Conservation (phyloP, 345 rosid species). For the Noccaea caerulescens region DNA sequence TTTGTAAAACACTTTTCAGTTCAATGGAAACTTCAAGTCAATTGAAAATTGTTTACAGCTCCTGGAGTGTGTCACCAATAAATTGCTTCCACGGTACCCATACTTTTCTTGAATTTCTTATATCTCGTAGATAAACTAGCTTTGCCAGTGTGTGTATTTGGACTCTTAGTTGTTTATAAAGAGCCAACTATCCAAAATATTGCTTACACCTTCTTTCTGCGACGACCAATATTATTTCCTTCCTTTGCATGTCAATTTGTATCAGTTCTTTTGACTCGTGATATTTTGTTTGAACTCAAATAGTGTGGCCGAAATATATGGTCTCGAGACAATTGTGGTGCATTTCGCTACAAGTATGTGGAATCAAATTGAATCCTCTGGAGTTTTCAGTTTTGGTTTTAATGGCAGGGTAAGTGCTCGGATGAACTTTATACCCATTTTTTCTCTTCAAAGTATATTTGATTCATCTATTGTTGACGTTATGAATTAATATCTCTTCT, state of each 20-base stretch:
- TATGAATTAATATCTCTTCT: slow-evolving; percentile 26
- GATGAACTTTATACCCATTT: slow-evolving; percentile 13
- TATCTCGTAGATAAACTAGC: slow-evolving; percentile 18
- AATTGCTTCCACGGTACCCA: slow-evolving; percentile 78
- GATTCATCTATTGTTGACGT: slow-evolving; percentile 13
- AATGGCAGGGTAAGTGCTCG: slow-evolving; percentile 53
- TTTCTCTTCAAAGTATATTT: slow-evolving; percentile 22
- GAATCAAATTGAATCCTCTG: slow-evolving; percentile 62
- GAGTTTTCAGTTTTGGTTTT: slow-evolving; percentile 38
- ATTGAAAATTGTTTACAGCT: slow-evolving; percentile 57
- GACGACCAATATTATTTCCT: not conserved
- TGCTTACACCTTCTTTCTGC: slow-evolving; percentile 11
- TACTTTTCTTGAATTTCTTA: slow-evolving; percentile 33
- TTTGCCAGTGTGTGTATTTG: slow-evolving; percentile 5
- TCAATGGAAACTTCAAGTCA: slow-evolving; percentile 58
- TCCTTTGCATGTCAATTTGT: slow-evolving; percentile 13
- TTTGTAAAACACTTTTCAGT: slow-evolving; percentile 59
- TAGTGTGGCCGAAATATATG: slow-evolving; percentile 65
- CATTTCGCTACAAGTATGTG: slow-evolving; percentile 65
- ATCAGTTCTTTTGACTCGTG: slow-evolving; percentile 31
- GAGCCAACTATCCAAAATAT: not conserved
- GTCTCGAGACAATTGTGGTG: slow-evolving; percentile 57
- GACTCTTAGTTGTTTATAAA: slow-evolving; percentile 11
- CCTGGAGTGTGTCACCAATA: slow-evolving; percentile 70
- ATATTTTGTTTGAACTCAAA: slow-evolving; percentile 38